Evolutionary conservation across 2,329 filamentous ascomycete genomes (phyloP).

Genomic region (Akanthomyces lecanii): DNA sequence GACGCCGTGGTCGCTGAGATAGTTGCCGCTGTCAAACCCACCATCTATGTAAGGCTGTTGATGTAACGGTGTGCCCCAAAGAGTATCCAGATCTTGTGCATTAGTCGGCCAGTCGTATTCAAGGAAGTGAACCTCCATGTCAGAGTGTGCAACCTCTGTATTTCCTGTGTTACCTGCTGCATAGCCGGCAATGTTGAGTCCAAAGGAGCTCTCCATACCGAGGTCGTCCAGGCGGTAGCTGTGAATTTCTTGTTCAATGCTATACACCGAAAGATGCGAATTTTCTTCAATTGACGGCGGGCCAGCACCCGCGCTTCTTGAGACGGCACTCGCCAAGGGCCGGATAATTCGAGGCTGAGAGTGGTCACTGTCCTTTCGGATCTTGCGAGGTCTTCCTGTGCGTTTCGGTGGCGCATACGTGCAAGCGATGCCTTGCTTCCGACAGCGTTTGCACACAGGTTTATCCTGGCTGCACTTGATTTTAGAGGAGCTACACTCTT

Average conservation of each 20-base stretch:
- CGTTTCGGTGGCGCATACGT: not conserved
- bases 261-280: not conserved
- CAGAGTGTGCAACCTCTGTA: not conserved
- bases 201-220: not conserved
- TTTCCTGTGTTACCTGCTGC: not conserved
- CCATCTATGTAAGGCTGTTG: not conserved
- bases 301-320: not conserved
- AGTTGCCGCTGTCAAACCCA: not conserved
- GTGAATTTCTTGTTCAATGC: not conserved
- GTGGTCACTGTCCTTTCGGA: not conserved
- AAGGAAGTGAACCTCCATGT: not conserved
- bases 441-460: constrained; percentile 3
- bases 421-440: not conserved
- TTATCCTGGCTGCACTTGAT: constrained; percentile 8
- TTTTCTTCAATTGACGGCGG: not conserved
- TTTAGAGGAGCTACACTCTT: constrained; percentile 1
- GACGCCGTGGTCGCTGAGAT: not conserved
- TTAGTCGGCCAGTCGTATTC: not conserved
- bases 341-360: not conserved
- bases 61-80: not conserved
- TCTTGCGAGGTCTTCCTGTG: not conserved
- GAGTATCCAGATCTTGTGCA: constrained; percentile 1
- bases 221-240: not conserved
- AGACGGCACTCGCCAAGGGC: not conserved
- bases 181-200: not conserved